These are phyloP conservation scores for Acanthochlamys bracteata DNA, from an alignment of 106 monocot genomes.

Conservation along the genomic window DNA sequence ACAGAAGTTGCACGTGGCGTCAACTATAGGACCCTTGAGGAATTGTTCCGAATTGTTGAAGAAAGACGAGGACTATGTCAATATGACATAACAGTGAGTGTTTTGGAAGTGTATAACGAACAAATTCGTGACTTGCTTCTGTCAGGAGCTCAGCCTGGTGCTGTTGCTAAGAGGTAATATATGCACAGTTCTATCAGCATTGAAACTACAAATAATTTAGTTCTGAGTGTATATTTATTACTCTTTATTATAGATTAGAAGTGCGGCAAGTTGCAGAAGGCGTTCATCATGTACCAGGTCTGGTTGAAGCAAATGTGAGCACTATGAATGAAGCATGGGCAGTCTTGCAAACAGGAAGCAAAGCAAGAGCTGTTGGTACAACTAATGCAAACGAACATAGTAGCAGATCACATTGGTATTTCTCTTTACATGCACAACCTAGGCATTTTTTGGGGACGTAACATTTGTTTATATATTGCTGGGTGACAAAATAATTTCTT, in stretches of 20 bases:
- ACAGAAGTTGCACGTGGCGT: slow-evolving; percentile 71
- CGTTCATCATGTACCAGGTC: slow-evolving; percentile 75
- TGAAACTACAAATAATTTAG: not conserved
- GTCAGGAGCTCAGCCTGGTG: slow-evolving; percentile 46
- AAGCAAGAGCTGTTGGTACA: slow-evolving; percentile 73
- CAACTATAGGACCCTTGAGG: slow-evolving; percentile 80
- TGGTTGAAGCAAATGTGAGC: slow-evolving; percentile 70
- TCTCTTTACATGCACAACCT: too few species aligned
- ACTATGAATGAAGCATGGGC: slow-evolving; percentile 81
- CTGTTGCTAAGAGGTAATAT: slow-evolving; percentile 41
- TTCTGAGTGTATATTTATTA: not conserved
- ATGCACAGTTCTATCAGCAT: too few species aligned
- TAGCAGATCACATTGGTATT: slow-evolving; percentile 94
- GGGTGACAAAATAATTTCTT: too few species aligned
- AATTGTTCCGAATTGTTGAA: slow-evolving; percentile 70
- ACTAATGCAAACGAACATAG: slow-evolving; percentile 91
- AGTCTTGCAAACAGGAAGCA: slow-evolving; percentile 77
- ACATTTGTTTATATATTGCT: too few species aligned
- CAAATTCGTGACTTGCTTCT: slow-evolving; percentile 77
- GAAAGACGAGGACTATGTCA: slow-evolving; percentile 50
- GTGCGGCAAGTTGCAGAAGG: slow-evolving; percentile 71
- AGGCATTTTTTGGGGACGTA: too few species aligned
- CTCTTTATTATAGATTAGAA: slow-evolving; percentile 41
- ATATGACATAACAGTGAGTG: slow-evolving; percentile 74
- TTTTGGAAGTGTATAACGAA: slow-evolving; percentile 89